Evolutionary conservation across 2,329 filamentous ascomycete species (phyloP), one percentile per base, ranked within the genome.

Genomic region (Phialemoniopsis sp.): DNA sequence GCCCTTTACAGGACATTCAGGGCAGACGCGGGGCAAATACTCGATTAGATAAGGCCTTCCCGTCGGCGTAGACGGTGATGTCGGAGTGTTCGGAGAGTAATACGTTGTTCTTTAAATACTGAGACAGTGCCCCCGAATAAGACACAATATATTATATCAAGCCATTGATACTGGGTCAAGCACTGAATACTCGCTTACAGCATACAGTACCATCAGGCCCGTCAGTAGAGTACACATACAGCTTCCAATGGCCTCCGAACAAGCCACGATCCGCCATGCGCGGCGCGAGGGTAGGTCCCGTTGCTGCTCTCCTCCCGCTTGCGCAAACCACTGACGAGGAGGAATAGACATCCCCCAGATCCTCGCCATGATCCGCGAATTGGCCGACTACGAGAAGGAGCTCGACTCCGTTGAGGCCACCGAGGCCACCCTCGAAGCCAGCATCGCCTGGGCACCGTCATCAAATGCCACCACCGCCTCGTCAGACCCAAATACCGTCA

Each of bases 361-460:
- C 59, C 78, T 95, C 18, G 65, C 72, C 49, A 73, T 96, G 55
- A 89, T 97, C 64, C 76, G 80, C 39, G 91, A 89, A 57, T 81
- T 97, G 8, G 91, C 91, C 50, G 78, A 82, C 51, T 95, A 96
- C 68, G 89, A 96, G 62, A 81, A 91, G 19, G 85, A 86, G 54
- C 69, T 82, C 3, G 69, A 82, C 51, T 66, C 73, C 48, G 89
- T 95, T 48, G 74, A 88, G 57, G 89, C 91, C 0, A 97, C 89
- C 18, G 76, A 86, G 47, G 76, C 81, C 26, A 80, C 77, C 17
- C 82, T 97, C 29, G 64, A 73, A 8, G 67, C 72, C 28, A 95
- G 89, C 16, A 82, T 97, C 48, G 86, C 87, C 34, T 94, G 95
- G 60, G 84, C 84, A 3, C 58, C 72, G 2, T 65, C 74, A 18